A percentile compares a stretch with the other conserved stretches of the same genome.
These are phyloP conservation scores for Silene vulgaris DNA, from an alignment of 179 eudicot species.

Conservation along the genomic window DNA sequence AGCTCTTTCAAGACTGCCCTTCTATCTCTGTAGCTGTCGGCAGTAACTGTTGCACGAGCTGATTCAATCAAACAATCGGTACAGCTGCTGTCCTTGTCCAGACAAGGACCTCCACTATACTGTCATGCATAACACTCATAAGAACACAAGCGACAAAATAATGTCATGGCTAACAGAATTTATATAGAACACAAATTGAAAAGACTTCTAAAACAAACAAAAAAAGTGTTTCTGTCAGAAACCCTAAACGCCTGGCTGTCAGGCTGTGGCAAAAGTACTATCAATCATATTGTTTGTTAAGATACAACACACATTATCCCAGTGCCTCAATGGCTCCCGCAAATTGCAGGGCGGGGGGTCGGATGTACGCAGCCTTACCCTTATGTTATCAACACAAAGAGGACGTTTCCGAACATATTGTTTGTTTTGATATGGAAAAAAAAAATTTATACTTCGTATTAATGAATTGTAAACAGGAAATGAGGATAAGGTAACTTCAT, in stretches of 20 bases:
- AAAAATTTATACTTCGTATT: too few species aligned
- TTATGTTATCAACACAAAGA: too few species aligned
- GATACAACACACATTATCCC: too few species aligned
- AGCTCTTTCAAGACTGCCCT: constrained; percentile 64
- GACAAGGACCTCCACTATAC: constrained; percentile 81
- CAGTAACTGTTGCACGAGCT: constrained; percentile 58
- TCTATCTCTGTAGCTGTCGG: constrained; percentile 82
- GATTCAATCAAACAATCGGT: constrained; percentile 53
- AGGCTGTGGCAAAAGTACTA: background rate
- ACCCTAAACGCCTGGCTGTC: background rate
- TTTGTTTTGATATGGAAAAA: background rate
- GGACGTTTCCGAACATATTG: too few species aligned
- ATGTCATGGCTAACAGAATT: background rate
- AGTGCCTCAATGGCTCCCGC: too few species aligned
- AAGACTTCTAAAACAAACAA: background rate
- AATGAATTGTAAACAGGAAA: background rate
- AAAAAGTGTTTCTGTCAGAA: background rate
- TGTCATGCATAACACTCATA: constrained; percentile 23
- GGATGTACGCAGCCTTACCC: too few species aligned
- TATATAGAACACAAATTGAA: background rate
- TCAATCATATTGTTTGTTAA: background rate
- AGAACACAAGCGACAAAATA: constrained; percentile 10
- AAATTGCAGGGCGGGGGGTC: too few species aligned
- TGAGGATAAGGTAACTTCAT: background rate
- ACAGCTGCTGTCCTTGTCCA: constrained; percentile 67